A percentile compares a stretch with the other conserved stretches of the same genome.
These are phyloP conservation scores for Cytospora mali DNA, from an alignment of 2,329 filamentous ascomycete species.

Conservation along the genomic window DNA sequence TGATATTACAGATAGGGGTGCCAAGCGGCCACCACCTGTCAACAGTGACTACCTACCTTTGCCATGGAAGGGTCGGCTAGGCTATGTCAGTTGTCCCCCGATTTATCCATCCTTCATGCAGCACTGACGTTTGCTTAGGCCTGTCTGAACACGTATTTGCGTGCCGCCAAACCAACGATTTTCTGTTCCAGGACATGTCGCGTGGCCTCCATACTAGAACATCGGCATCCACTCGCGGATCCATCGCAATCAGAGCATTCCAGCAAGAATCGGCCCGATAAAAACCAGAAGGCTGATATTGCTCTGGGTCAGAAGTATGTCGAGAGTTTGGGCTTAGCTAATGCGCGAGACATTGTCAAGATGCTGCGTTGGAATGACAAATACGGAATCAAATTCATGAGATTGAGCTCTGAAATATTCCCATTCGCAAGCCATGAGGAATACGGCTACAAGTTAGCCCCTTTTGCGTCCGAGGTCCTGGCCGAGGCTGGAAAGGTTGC, in stretches of 20 bases:
- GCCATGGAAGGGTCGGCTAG: slow-evolving; percentile 86
- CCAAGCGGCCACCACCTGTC: slow-evolving; percentile 70
- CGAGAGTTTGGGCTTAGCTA: slow-evolving; percentile 76
- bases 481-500: slow-evolving; percentile 77
- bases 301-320: slow-evolving; percentile 72
- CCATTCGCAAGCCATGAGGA: slow-evolving; percentile 89
- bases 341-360: slow-evolving; percentile 80
- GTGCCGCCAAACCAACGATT: slow-evolving; percentile 77
- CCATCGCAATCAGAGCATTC: slow-evolving; percentile 76
- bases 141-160: slow-evolving; percentile 89
- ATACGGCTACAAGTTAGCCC: slow-evolving; percentile 81
- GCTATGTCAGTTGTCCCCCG: slow-evolving; percentile 66
- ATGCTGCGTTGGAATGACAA: slow-evolving; percentile 91
- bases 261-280: slow-evolving; percentile 85
- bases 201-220: slow-evolving; percentile 86
- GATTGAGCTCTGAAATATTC: slow-evolving; percentile 94
- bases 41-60: slow-evolving; percentile 83
- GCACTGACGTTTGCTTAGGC: slow-evolving; percentile 52
- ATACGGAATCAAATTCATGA: slow-evolving; percentile 90
- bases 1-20: slow-evolving; percentile 39
- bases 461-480: slow-evolving; percentile 79
- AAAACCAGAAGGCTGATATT: slow-evolving; percentile 65
- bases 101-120: neutral
- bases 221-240: slow-evolving; percentile 79
- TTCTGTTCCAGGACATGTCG: slow-evolving; percentile 92